Conservation (phyloP, 148 eudicot species). For the Rhododendron vialii region DNA sequence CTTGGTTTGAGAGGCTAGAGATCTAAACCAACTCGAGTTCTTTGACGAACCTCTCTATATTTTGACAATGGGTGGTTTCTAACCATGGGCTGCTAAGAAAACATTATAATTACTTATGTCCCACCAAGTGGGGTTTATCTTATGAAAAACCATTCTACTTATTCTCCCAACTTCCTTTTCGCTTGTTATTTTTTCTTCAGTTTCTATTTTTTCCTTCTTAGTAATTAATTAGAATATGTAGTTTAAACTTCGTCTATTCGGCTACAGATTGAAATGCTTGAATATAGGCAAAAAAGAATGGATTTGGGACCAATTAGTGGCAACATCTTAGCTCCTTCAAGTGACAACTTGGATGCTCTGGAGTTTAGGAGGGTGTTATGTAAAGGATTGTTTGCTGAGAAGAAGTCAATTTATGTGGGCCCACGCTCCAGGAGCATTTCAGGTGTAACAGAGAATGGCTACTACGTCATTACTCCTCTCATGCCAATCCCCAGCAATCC, state of each 20-base stretch:
- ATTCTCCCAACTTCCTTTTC: not conserved
- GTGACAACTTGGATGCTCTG: constrained; percentile 38
- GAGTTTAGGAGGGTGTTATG: constrained; percentile 79
- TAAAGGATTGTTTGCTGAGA: constrained; percentile 73
- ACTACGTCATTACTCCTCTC: constrained; percentile 82
- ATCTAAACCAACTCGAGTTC: not conserved
- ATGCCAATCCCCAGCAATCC: constrained; percentile 54
- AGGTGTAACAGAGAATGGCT: constrained; percentile 96
- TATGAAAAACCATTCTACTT: not conserved
- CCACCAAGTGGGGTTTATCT: not conserved
- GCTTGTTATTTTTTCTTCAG: not conserved
- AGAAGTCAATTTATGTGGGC: constrained; percentile 73
- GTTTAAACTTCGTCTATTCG: not conserved
- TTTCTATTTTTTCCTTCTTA: not conserved
- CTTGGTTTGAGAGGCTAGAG: not conserved
- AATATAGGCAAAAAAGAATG: constrained; percentile 64
- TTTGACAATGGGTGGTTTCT: not conserved
- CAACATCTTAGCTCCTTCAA: constrained; percentile 29
- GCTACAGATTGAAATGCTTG: constrained; percentile 75
- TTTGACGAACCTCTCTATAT: not conserved
- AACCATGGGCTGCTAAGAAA: not conserved
- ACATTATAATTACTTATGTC: not conserved
- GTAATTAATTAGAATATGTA: not conserved
- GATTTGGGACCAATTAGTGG: constrained; percentile 64
- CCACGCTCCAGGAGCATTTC: constrained; percentile 99